Evolutionary conservation across 2,329 filamentous ascomycete genomes (phyloP).

Genomic region (Phaeomoniella chlamydospora): DNA sequence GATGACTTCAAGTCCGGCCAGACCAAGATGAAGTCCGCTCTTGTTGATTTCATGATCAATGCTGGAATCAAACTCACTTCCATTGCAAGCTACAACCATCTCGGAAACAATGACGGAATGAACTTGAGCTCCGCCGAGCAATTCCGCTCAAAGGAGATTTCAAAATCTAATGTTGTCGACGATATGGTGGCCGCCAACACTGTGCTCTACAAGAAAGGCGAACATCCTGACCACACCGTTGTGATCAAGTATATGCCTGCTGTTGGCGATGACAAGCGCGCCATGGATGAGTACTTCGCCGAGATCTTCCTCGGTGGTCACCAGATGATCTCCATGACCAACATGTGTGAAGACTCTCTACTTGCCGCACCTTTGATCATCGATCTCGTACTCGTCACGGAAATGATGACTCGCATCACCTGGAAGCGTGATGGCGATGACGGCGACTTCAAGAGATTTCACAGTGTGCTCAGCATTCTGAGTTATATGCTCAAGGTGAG

Average conservation of each 20-base stretch:
- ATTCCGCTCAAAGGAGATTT: constrained; percentile 99
- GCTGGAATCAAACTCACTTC: constrained; percentile 98
- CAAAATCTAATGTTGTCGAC: constrained; percentile 97
- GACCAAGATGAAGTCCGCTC: constrained; percentile 99
- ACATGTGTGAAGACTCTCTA: constrained; percentile 96
- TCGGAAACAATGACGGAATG: constrained; percentile 98
- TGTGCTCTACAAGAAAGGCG: constrained; percentile 77
- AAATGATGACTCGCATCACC: constrained; percentile 97
- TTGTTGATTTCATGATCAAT: constrained; percentile 97
- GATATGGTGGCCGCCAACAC: constrained; percentile 97
- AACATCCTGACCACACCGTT: constrained; percentile 95
- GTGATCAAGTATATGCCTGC: constrained; percentile 99
- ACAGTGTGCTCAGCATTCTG: constrained; percentile 89
- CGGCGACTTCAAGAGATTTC: constrained; percentile 74
- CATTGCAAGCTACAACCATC: constrained; percentile 97
- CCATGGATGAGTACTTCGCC: constrained; percentile 96
- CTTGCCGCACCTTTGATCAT: constrained; percentile 94
- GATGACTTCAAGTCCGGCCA: constrained; percentile 99
- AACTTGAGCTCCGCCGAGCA: constrained; percentile 95
- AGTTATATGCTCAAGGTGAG: constrained; percentile 88
- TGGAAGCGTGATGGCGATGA: constrained; percentile 57
- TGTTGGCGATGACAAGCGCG: constrained; percentile 97
- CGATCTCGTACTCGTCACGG: constrained; percentile 78
- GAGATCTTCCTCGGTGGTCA: constrained; percentile 99
- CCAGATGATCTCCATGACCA: constrained; percentile 96